A percentile compares a stretch with the other conserved stretches of the same genome.
phyloP scores from a whole-genome alignment of 2,329 filamentous ascomycete genomes.

The Pleomassaria siparia region DNA sequence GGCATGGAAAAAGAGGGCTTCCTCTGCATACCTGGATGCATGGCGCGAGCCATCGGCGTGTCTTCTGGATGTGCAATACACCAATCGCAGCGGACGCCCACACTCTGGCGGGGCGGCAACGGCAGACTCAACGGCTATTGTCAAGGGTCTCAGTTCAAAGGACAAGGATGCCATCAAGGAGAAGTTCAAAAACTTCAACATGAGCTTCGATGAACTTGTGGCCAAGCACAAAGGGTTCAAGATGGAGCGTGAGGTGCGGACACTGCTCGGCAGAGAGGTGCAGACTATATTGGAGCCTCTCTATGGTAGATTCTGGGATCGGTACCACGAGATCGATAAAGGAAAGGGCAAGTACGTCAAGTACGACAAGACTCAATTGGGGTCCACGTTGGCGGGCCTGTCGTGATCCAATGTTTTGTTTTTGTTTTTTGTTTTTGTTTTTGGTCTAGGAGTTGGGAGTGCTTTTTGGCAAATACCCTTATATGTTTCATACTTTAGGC shows the following conservation, averaged over 20 bases:
- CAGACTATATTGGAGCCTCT: conserved; percentile 91
- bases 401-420: conserved; percentile 27
- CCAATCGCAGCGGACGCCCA: conserved; percentile 71
- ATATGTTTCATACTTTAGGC: conserved; percentile 25
- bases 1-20: conserved; percentile 83
- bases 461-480: conserved; percentile 37
- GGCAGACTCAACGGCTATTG: conserved; percentile 76
- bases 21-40: conserved; percentile 76
- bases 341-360: conserved; percentile 98
- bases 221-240: conserved; percentile 76
- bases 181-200: conserved; percentile 92
- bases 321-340: conserved; percentile 97
- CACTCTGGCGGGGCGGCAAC: conserved; percentile 52
- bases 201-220: conserved; percentile 85
- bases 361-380: conserved; percentile 85
- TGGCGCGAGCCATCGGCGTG: conserved; percentile 87
- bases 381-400: conserved; percentile 58
- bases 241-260: conserved; percentile 89
- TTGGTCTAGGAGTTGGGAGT: conserved; percentile 16
- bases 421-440: conserved; percentile 4
- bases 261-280: conserved; percentile 78
- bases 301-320: conserved; percentile 93
- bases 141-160: conserved; percentile 82
- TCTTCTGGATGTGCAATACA: conserved; percentile 89
- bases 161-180: conserved; percentile 96